A percentile compares a stretch with the other conserved stretches of the same genome.
Conservation (phyloP, 106 monocot genomes). For the Triglochin maritima region DNA sequence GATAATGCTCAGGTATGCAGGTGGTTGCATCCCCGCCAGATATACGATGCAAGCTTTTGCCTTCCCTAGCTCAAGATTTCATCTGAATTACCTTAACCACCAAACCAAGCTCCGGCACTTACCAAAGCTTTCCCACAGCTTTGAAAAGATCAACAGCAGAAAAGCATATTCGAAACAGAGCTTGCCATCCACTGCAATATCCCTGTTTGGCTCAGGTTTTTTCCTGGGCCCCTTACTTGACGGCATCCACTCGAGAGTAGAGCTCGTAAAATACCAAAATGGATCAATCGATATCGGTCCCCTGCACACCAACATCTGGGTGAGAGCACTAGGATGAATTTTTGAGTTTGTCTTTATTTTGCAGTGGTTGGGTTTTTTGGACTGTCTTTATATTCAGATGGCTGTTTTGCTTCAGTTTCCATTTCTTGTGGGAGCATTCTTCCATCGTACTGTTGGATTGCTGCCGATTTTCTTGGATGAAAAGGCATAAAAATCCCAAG, state of each 20-base stretch:
- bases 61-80: background rate
- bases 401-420: constrained; percentile 38
- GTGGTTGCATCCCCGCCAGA: too few species aligned
- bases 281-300: constrained; percentile 60
- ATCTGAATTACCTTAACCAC: background rate
- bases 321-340: constrained; percentile 1
- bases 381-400: background rate
- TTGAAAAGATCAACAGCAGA: constrained; percentile 12
- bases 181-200: constrained; percentile 37
- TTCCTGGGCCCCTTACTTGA: constrained; percentile 59
- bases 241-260: constrained; percentile 57
- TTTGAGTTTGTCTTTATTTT: background rate
- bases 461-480: constrained; percentile 58
- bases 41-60: background rate
- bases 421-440: constrained; percentile 61
- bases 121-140: constrained; percentile 10
- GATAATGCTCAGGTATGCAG: too few species aligned
- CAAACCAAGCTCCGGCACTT: background rate
- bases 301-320: constrained; percentile 62
- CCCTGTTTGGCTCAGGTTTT: constrained; percentile 57
- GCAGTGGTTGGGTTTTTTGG: background rate
- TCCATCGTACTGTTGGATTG: constrained; percentile 41
- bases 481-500: constrained; percentile 16
- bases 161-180: constrained; percentile 5
- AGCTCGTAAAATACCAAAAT: constrained; percentile 37